Evolutionary conservation across 192 early-diverging fungal species (phyloP).

Genomic region (Geranomyces michiganensis): DNA sequence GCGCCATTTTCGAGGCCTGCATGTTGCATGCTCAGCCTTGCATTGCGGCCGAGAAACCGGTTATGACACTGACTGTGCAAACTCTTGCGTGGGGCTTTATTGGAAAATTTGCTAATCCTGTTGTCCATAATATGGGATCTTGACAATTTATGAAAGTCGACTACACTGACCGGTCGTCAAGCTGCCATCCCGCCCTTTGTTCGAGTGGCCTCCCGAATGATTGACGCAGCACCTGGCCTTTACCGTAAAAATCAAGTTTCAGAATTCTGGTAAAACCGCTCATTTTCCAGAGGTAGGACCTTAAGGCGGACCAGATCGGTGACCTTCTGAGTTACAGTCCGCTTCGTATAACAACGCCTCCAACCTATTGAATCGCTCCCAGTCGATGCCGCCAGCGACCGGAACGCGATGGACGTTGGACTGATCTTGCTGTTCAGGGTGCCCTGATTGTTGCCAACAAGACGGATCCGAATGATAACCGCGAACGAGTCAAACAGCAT

Average conservation of each 20-base stretch:
- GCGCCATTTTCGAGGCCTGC: too few relatives aligned
- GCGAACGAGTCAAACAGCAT: conserved; percentile 32
- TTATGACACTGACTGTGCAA: too few relatives aligned
- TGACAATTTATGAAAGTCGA: conserved; percentile 26
- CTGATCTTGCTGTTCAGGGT: background rate
- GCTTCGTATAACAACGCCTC: conserved; percentile 34
- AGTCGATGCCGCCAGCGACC: conserved; percentile 24
- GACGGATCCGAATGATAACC: conserved; percentile 38
- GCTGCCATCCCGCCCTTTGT: background rate
- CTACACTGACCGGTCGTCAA: conserved; percentile 7
- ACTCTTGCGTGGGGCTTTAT: too few relatives aligned
- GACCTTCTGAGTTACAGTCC: conserved; percentile 42
- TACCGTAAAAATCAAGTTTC: conserved; percentile 25
- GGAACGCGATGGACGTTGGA: background rate
- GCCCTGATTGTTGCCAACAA: conserved; percentile 33
- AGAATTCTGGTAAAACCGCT: conserved; percentile 37
- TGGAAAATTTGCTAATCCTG: too few relatives aligned
- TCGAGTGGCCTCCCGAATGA: conserved; percentile 20
- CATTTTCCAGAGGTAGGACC: conserved; percentile 30
- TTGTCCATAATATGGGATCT: background rate
- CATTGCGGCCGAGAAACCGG: too few relatives aligned
- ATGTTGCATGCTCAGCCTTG: too few relatives aligned
- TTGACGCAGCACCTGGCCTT: conserved; percentile 13
- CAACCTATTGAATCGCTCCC: conserved; percentile 33
- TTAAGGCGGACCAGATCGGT: conserved; percentile 36